Conservation (phyloP, 805 yeast species). For the Nakazawaea wyomingensis region DNA sequence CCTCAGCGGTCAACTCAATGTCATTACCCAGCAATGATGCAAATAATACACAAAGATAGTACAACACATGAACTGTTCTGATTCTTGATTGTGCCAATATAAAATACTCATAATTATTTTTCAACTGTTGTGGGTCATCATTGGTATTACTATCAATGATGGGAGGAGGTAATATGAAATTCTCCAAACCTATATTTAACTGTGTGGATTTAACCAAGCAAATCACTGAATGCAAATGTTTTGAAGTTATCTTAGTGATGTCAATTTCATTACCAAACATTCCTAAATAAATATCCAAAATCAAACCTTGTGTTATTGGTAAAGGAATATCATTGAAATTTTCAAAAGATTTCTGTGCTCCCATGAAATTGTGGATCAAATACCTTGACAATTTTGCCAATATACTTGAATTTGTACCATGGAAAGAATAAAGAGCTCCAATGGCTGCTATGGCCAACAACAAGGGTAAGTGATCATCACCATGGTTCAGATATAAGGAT, state of each 20-base stretch:
- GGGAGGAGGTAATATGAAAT: conserved; percentile 37
- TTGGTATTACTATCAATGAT: conserved; percentile 21
- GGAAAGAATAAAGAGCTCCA: conserved; percentile 84
- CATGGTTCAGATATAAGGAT: conserved; percentile 40
- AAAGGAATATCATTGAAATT: conserved; percentile 50
- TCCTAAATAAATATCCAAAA: conserved; percentile 50
- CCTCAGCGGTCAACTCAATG: conserved; percentile 34
- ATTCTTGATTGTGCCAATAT: conserved; percentile 51
- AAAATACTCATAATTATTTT: conserved; percentile 44
- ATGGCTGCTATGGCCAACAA: conserved; percentile 78
- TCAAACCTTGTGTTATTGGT: conserved; percentile 51
- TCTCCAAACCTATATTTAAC: conserved; percentile 45
- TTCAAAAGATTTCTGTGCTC: conserved; percentile 38
- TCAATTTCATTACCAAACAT: conserved; percentile 52
- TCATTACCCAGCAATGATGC: conserved; percentile 39
- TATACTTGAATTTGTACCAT: conserved; percentile 68
- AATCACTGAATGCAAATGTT: conserved; percentile 49
- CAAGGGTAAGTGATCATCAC: conserved; percentile 52
- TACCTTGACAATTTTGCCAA: conserved; percentile 63
- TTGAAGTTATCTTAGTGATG: conserved; percentile 41
- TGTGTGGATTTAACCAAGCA: conserved; percentile 49
- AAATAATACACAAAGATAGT: conserved; percentile 43
- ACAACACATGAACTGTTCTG: conserved; percentile 46
- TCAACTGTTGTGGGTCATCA: conserved; percentile 25
- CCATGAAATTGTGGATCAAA: conserved; percentile 63